These are phyloP conservation scores for Reticulascus tulasneorum DNA, from an alignment of 2,329 filamentous ascomycete genomes.

Conservation along the genomic window DNA sequence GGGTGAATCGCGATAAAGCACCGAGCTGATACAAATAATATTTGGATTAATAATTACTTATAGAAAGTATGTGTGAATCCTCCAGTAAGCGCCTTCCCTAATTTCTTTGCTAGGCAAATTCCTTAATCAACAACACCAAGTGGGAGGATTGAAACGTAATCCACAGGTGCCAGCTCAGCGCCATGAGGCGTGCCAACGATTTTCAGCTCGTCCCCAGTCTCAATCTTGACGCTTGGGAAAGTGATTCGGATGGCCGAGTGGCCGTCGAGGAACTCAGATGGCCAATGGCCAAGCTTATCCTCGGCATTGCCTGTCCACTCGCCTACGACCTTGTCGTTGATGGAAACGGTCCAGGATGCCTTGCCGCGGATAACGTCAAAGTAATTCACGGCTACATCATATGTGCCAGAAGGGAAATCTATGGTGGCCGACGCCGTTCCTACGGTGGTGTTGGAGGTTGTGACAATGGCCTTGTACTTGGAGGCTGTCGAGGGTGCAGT, in stretches of 20 bases:
- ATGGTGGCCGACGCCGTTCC: constrained; percentile 46
- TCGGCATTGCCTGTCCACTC: constrained; percentile 59
- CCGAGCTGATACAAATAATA: too few species aligned
- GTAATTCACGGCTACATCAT: constrained; percentile 64
- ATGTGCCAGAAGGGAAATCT: constrained; percentile 47
- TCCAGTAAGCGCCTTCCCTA: too few species aligned
- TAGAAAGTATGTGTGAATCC: too few species aligned
- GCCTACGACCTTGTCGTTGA: constrained; percentile 51
- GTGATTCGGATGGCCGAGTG: constrained; percentile 62
- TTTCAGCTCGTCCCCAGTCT: constrained; percentile 47
- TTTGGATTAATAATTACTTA: too few species aligned
- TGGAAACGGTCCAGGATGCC: constrained; percentile 49
- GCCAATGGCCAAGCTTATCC: constrained; percentile 53
- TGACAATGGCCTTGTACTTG: constrained; percentile 51
- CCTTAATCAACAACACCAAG: constrained; percentile 51
- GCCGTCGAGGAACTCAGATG: constrained; percentile 57
- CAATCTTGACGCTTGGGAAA: constrained; percentile 46
- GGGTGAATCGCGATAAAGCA: too few species aligned
- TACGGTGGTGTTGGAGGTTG: constrained; percentile 42
- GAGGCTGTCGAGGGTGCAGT: constrained; percentile 55
- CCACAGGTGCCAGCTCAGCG: constrained; percentile 59
- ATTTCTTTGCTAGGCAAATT: too few species aligned
- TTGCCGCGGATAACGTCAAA: constrained; percentile 59
- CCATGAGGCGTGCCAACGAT: constrained; percentile 57
- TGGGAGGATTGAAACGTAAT: constrained; percentile 63